phyloP scores from a whole-genome alignment of 306 rosid species.

The Prunus kanzakura region DNA sequence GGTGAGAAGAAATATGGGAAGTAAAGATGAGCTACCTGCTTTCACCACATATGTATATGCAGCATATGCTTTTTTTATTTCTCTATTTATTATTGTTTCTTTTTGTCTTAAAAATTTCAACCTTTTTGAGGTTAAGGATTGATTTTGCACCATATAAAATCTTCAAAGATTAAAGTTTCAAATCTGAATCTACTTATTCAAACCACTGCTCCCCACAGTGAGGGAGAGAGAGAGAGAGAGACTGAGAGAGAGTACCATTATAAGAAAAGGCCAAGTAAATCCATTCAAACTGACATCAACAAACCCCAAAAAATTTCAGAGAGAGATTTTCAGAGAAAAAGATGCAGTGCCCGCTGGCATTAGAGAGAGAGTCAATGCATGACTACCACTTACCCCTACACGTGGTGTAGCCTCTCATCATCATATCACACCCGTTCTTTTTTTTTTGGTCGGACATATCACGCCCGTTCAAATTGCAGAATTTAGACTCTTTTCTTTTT shows the following conservation, averaged over 20 bases:
- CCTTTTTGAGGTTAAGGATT: slow-evolving; percentile 13
- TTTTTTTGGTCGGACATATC: slow-evolving; percentile 8
- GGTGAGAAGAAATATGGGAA: neutral
- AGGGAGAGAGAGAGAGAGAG: slow-evolving; percentile 16
- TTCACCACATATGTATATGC: neutral
- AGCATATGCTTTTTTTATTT: neutral
- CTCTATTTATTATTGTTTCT: slow-evolving; percentile 6
- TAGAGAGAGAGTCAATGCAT: slow-evolving; percentile 24
- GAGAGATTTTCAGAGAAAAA: slow-evolving; percentile 28
- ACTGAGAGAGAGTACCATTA: slow-evolving; percentile 19
- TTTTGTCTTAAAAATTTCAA: slow-evolving; percentile 21
- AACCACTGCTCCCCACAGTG: slow-evolving; percentile 37
- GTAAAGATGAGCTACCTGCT: neutral
- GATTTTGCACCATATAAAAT: slow-evolving; percentile 26
- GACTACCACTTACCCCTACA: slow-evolving; percentile 31
- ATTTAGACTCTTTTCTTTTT: neutral
- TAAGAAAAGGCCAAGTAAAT: slow-evolving; percentile 52
- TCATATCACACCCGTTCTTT: slow-evolving; percentile 31
- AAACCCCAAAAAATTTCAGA: slow-evolving; percentile 33
- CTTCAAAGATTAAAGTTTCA: slow-evolving; percentile 32
- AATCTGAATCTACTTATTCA: slow-evolving; percentile 48
- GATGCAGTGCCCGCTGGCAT: slow-evolving; percentile 23
- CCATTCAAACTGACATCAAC: slow-evolving; percentile 52
- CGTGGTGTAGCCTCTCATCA: slow-evolving; percentile 27
- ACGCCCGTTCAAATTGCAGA: slow-evolving; percentile 22